Evolutionary conservation across 2,329 filamentous ascomycete genomes (phyloP).

Genomic region (Aureobasidium subglaciale): DNA sequence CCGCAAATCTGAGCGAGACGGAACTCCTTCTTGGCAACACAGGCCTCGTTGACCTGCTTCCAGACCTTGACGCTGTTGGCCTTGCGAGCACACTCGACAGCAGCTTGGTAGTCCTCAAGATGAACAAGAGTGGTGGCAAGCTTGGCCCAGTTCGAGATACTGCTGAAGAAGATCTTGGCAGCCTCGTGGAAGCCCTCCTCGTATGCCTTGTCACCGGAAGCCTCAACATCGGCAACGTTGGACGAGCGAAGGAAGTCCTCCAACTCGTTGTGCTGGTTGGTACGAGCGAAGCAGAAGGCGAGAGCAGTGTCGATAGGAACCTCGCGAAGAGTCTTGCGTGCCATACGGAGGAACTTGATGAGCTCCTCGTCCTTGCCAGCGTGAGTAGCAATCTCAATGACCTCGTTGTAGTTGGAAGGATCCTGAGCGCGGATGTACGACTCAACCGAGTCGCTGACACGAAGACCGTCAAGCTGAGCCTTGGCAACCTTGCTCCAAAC

Average conservation of each 20-base stretch:
- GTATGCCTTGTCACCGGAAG: conserved; percentile 96
- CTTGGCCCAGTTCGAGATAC: conserved; percentile 99
- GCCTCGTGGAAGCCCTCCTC: conserved; percentile 90
- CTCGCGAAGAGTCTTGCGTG: conserved; percentile 91
- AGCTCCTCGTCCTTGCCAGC: conserved; percentile 97
- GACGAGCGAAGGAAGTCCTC: conserved; percentile 92
- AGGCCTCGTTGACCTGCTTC: conserved; percentile 97
- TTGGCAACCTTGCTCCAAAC: conserved; percentile 99
- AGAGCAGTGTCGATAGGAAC: conserved; percentile 87
- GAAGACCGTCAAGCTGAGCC: conserved; percentile 91
- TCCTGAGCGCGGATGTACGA: conserved; percentile 96
- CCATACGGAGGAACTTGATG: conserved; percentile 94
- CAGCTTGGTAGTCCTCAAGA: conserved; percentile 91
- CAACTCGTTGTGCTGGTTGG: conserved; percentile 84
- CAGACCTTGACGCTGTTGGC: conserved; percentile 99
- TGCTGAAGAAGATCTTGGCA: conserved; percentile 97
- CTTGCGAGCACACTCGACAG: conserved; percentile 95
- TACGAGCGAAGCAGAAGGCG: conserved; percentile 86
- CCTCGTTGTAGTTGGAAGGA: conserved; percentile 86
- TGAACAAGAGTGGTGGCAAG: conserved; percentile 96
- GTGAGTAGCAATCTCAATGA: conserved; percentile 90
- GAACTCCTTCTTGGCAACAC: conserved; percentile 97
- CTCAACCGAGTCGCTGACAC: conserved; percentile 85
- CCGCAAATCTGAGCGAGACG: conserved; percentile 97
- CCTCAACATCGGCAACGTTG: conserved; percentile 93